Base-by-base conservation (phyloP, 2,329 filamentous ascomycete species). In the Simplicillium aogashimaense region DNA sequence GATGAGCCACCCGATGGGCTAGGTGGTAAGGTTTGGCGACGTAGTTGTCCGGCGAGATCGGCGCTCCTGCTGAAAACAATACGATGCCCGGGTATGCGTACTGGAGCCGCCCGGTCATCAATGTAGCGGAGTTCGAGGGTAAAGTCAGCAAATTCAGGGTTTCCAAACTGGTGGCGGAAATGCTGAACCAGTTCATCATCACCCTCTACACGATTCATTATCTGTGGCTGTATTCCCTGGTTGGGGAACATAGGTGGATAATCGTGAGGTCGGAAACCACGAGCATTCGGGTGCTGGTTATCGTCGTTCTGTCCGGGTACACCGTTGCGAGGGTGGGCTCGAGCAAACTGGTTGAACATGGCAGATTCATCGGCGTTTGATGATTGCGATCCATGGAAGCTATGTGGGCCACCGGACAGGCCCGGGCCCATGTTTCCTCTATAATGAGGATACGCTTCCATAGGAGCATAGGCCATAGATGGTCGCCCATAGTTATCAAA, bases 361-460 rank as follows among this genome's bases (percentile, higher is more conserved):
- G 59, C 62, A 25, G 59, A 63, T 11, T 72, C 68, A 31, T 68
- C 69, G 13, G 60, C 64, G 34, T 67, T 66, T 5, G 76, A 77
- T 29, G 73, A 67, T 44, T 78, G 76, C 3, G 77, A 80, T 29
- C 70, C 76, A 41, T 78, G 76, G 50, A 76, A 77, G 55, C 75
- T 80, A 45, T 75, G 75, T 4, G 75, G 71, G 2, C 74, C 77
- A 25, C 20, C 20, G 9, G 20, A 6, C 9, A 9, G 20, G 1
- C 70, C 67, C 2, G 75, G 71, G 3, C 69, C 70, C 50, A 73
- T 72, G 47, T 59, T 62, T 46, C 56, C 59, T 17, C 52, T 53
- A 43, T 58, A 53, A 5, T 51, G 48, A 34, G 47, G 50, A 41
- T 59, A 60, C 8, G 61, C 49, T 28, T 66, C 61, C 39, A 56